phyloP scores from a whole-genome alignment of 2,329 filamentous ascomycete genomes.

The Neoarthrinium moseri region DNA sequence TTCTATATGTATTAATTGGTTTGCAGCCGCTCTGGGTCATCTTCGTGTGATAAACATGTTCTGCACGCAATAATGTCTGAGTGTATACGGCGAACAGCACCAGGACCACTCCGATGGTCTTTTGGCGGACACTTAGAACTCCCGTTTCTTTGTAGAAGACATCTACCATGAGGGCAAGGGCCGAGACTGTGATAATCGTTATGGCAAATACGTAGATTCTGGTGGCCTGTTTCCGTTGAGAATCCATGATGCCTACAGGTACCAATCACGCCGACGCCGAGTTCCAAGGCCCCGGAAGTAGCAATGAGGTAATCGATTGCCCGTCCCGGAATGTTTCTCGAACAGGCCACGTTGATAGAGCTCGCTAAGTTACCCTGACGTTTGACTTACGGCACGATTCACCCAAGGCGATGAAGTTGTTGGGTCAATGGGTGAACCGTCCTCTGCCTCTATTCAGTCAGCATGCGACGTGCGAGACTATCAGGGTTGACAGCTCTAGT shows the following conservation, averaged over 20 bases:
- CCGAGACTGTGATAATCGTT: conserved; percentile 4
- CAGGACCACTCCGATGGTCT: conserved; percentile 10
- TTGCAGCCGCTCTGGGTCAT: conserved; percentile 17
- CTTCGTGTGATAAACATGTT: conserved; percentile 16
- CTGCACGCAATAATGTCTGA: conserved; percentile 15
- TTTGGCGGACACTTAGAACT: conserved; percentile 1
- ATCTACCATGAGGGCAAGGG: conserved; percentile 12
- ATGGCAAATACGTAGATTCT: conserved; percentile 16
- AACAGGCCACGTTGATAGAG: too few species aligned
- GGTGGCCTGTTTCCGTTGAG: not conserved
- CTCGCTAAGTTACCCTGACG: too few species aligned
- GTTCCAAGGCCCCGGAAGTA: too few species aligned
- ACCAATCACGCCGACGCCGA: too few species aligned
- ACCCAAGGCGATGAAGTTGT: too few species aligned
- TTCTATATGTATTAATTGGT: conserved; percentile 17
- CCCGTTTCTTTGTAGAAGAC: conserved; percentile 12
- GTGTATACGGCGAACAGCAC: conserved; percentile 13
- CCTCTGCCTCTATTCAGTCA: too few species aligned
- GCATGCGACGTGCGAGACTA: too few species aligned
- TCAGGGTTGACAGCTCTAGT: too few species aligned
- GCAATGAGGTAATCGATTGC: too few species aligned
- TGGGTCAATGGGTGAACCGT: too few species aligned
- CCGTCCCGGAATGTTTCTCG: too few species aligned
- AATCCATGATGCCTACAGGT: not conserved
- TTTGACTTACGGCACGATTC: too few species aligned